These are phyloP conservation scores for Telopea speciosissima DNA, from an alignment of 177 flowering plant genomes.

Conservation along the genomic window DNA sequence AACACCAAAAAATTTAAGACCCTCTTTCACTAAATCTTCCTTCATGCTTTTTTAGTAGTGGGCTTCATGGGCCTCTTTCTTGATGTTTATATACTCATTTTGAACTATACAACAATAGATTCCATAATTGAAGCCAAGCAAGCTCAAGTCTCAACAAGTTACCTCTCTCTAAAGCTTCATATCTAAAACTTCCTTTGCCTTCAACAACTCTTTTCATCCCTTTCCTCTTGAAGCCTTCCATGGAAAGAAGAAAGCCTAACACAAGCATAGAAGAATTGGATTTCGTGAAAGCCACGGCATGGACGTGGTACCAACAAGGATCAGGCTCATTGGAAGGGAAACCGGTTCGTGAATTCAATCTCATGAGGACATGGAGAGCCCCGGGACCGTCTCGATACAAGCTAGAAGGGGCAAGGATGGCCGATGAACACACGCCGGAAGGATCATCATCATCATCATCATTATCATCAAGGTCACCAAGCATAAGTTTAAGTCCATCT, in stretches of 20 bases:
- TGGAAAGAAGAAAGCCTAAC: constrained; percentile 23
- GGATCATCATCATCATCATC: neutral
- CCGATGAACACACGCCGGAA: neutral
- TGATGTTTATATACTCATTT: constrained; percentile 6
- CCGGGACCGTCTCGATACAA: constrained; percentile 47
- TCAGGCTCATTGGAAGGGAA: constrained; percentile 31
- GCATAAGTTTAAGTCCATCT: constrained; percentile 8
- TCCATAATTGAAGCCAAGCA: neutral
- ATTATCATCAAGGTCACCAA: neutral
- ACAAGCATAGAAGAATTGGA: constrained; percentile 26
- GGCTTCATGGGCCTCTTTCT: constrained; percentile 1
- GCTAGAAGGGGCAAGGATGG: constrained; percentile 33
- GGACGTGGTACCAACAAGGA: constrained; percentile 69
- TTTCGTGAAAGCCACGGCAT: constrained; percentile 53
- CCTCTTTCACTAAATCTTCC: too few species aligned
- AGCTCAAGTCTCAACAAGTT: too few species aligned
- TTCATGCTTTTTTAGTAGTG: too few species aligned
- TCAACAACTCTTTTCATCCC: neutral
- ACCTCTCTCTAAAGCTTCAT: neutral
- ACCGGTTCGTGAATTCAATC: constrained; percentile 24
- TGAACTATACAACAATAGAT: neutral
- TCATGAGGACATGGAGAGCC: constrained; percentile 11
- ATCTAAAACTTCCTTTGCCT: neutral
- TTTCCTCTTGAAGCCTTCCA: constrained; percentile 10
- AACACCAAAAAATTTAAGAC: too few species aligned